A percentile compares a stretch with the other conserved stretches of the same genome.
Conservation (phyloP, 169 alveolate genomes). For the Amoebophrya sp. region DNA sequence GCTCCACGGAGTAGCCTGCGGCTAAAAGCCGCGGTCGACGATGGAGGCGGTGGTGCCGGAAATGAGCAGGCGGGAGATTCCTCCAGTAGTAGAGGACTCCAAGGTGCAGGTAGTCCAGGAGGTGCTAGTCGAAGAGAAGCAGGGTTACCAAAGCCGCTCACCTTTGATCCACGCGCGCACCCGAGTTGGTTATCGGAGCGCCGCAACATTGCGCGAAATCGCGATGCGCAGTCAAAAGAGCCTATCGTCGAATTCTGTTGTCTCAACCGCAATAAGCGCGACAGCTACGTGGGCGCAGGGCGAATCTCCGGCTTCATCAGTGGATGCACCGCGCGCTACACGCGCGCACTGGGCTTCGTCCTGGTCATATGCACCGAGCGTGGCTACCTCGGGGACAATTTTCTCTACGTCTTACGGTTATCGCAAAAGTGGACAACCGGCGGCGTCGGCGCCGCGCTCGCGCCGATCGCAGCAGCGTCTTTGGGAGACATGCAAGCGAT, state of each 20-base stretch:
- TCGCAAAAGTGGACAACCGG: background rate
- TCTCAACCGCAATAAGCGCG: background rate
- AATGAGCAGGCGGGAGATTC: background rate
- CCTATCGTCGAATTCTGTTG: background rate
- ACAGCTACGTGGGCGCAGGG: background rate
- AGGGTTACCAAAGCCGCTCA: background rate
- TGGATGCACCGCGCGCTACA: background rate
- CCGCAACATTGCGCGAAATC: background rate
- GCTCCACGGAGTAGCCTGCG: background rate
- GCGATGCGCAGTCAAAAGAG: background rate
- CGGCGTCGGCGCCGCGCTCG: background rate
- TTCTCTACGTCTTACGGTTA: background rate
- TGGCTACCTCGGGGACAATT: background rate
- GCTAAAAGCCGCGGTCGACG: too few relatives aligned
- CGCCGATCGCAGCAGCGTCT: background rate
- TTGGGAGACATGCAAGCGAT: background rate
- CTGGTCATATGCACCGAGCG: background rate
- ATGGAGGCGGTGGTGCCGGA: too few relatives aligned
- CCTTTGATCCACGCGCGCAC: background rate
- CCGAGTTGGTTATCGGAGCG: background rate
- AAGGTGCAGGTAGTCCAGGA: background rate
- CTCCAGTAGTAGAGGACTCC: background rate
- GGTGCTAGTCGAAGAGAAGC: background rate
- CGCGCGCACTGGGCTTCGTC: background rate
- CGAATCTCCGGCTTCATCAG: background rate